Evolutionary conservation across 192 early-diverging fungal genomes (phyloP).

Genomic region (Neocallimastix lanati): DNA sequence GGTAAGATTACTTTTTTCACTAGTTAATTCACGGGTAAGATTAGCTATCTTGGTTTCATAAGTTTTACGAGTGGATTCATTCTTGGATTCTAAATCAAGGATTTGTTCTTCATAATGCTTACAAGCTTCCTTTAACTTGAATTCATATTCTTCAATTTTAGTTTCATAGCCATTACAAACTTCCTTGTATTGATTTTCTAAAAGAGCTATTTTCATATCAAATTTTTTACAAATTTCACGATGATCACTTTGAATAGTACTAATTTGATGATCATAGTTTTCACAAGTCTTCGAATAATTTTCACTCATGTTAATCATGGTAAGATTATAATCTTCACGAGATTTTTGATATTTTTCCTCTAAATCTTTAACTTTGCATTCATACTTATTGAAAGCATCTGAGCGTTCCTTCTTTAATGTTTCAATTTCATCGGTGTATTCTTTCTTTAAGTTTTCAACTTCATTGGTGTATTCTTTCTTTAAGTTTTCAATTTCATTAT

Average conservation of each 20-base stretch:
- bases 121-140: not conserved
- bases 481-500: too few species aligned
- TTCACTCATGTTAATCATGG: not conserved
- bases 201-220: not conserved
- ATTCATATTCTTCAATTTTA: not conserved
- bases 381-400: too few species aligned
- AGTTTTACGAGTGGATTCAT: not conserved
- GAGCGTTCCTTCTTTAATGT: too few species aligned
- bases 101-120: not conserved
- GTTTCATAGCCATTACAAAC: not conserved
- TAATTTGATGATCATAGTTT: not conserved
- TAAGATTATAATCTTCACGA: not conserved
- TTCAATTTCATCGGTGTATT: too few species aligned
- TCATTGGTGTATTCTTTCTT: too few species aligned
- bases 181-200: not conserved
- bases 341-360: not conserved
- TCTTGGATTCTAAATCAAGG: not conserved
- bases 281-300: not conserved
- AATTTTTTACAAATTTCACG: not conserved
- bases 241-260: not conserved
- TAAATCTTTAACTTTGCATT: not conserved
- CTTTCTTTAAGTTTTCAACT: too few species aligned
- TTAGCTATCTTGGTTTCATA: not conserved
- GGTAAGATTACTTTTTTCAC: not conserved
- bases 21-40: not conserved